Evolutionary conservation across 108 stramenopile genomes (phyloP), one percentile per base, ranked within the genome.

Genomic region (Nitzschia putrida): DNA sequence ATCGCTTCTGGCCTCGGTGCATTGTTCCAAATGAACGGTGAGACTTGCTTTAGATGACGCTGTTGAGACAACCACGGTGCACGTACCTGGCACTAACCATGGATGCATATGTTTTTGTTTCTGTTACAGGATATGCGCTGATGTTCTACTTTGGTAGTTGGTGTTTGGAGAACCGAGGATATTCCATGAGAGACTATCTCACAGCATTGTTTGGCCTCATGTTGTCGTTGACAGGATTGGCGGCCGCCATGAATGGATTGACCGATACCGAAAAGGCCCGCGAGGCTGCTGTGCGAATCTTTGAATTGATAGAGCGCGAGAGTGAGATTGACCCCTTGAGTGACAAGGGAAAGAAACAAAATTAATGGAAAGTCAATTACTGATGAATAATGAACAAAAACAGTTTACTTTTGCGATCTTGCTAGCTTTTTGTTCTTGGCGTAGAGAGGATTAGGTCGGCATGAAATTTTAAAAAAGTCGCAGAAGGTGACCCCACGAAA

Each of bases 131-230:
- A 25, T 49, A 49, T 49, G 79, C 78, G 4, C 43, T 87, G 41
- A 57, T 80, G 68, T 85, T 85, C 51, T 85, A 83, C 77, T 86
- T 72, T 75, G 89, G 86, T 25, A 72, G 80, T 24, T 83, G 65
- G 57, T 57, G 84, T 13, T 64, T 90, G 0, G 52, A 43, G 22
- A 71, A 63, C 57, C 73, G 68, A 47, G 57, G 64, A 21, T 85
- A 66, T 29, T 52, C 41, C 11, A 85, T 76, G 54, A 70, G 59
- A 8, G 82, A 86, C 34, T 81, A 81, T 29, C 57, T 88, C 26
- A 81, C 83, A 45, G 61, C 83, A 40, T 77, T 88, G 57, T 84
- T 91, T 49, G 58, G 80, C 29, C 60, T 88, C 0, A 25, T 91
- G 52, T 78, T 91, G 38, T 79, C 81, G 7, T 67, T 86, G 50